Percentiles rank a stretch among this genome's conserved stretches.
Evolutionary conservation across 192 early-diverging fungal genomes (phyloP).

Genomic region (Backusella tuberculispora): DNA sequence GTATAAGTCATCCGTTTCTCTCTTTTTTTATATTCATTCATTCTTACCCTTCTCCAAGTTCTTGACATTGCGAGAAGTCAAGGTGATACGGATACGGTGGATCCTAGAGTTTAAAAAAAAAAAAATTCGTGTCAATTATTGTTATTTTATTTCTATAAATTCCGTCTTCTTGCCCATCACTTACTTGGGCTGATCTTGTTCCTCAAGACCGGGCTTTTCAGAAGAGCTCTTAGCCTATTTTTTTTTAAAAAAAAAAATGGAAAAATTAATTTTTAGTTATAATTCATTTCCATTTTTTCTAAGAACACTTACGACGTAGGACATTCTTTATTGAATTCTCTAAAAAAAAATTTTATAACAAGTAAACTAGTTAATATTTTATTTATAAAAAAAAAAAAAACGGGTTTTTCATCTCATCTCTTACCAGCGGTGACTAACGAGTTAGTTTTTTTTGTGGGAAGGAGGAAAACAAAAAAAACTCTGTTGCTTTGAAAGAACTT

Average conservation of each 20-base stretch:
- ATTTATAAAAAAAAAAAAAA: not conserved
- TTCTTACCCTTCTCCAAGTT: conserved; percentile 88
- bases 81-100: conserved; percentile 99
- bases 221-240: conserved; percentile 36
- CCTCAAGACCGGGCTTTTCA: conserved; percentile 77
- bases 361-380: not conserved
- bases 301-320: conserved; percentile 36
- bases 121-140: not conserved
- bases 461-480: conserved; percentile 11
- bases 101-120: conserved; percentile 44
- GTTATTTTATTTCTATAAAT: not conserved
- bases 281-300: not conserved
- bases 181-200: conserved; percentile 61
- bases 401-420: not conserved
- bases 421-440: conserved; percentile 43
- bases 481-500: conserved; percentile 18
- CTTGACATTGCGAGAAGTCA: conserved; percentile 98
- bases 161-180: not conserved
- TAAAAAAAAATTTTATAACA: not conserved
- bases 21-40: not conserved
- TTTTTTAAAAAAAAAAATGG: not conserved
- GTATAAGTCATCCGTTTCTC: not conserved
- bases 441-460: conserved; percentile 14
- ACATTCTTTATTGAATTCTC: conserved; percentile 39
- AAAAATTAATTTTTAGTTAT: not conserved